Evolutionary conservation across 2,329 filamentous ascomycete species (phyloP).

Genomic region (Alternaria sp.): DNA sequence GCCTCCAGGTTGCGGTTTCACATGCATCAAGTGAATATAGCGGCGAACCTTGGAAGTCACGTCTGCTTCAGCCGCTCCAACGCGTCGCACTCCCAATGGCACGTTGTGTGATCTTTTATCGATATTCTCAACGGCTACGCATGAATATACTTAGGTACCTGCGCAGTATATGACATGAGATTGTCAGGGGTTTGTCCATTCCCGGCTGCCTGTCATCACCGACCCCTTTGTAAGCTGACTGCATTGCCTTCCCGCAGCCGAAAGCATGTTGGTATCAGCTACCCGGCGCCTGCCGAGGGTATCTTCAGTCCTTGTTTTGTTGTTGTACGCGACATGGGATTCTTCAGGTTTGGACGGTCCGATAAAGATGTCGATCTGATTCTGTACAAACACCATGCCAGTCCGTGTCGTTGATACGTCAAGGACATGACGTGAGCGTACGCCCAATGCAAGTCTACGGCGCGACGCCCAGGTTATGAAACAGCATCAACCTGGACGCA

Average conservation of each 20-base stretch:
- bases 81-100: neutral
- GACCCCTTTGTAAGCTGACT: neutral
- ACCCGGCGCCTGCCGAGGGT: neutral
- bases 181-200: neutral
- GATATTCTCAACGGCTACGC: neutral
- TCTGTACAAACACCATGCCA: neutral
- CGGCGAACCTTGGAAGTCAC: neutral
- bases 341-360: neutral
- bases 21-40: neutral
- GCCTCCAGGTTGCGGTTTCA: neutral
- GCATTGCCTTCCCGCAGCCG: neutral
- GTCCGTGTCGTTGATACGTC: neutral
- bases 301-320: conserved; percentile 51
- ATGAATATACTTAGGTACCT: neutral
- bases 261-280: neutral
- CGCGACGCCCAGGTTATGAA: neutral
- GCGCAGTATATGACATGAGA: neutral
- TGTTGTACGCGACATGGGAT: neutral
- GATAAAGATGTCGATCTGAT: neutral
- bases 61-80: neutral
- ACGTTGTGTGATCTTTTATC: neutral
- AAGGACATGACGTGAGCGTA: neutral
- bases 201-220: neutral
- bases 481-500: neutral
- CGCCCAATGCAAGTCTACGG: neutral